These are phyloP conservation scores for Metschnikowia arizonensis DNA, from an alignment of 805 yeast species.

Conservation along the genomic window DNA sequence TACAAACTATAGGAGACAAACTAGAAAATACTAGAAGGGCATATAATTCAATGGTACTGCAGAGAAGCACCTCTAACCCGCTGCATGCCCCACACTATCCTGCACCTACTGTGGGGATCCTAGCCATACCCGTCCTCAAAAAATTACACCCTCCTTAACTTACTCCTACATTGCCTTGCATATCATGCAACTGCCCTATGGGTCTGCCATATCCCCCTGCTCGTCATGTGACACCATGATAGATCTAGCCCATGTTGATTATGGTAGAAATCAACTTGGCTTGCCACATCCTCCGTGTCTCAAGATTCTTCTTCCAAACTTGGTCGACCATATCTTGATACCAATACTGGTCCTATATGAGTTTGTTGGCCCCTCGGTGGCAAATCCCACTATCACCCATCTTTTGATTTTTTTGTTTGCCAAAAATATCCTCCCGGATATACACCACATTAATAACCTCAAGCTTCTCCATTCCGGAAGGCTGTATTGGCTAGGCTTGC, in stretches of 20 bases:
- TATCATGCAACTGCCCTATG: constrained; percentile 8
- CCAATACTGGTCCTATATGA: constrained; percentile 7
- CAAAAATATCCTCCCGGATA: constrained; percentile 3
- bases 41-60: no score
- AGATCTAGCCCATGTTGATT: background rate
- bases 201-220: constrained; percentile 15
- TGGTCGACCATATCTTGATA: constrained; percentile 10
- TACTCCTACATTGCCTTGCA: no score
- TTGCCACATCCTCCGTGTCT: background rate
- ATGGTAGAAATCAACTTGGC: background rate
- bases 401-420: constrained; percentile 14
- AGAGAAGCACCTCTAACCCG: no score
- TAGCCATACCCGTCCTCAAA: no score
- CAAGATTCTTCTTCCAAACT: constrained; percentile 15
- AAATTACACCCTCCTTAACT: no score
- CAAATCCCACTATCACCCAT: constrained; percentile 9
- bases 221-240: constrained; percentile 12
- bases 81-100: constrained; percentile 13
- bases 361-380: constrained; percentile 6
- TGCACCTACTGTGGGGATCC: constrained; percentile 9
- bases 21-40: no score
- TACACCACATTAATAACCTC: constrained; percentile 10
- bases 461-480: constrained; percentile 17
- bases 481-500: constrained; percentile 10
- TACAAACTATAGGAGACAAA: no score